phyloP scores from a whole-genome alignment of 75 land plant genomes.

The Picea glauca region DNA sequence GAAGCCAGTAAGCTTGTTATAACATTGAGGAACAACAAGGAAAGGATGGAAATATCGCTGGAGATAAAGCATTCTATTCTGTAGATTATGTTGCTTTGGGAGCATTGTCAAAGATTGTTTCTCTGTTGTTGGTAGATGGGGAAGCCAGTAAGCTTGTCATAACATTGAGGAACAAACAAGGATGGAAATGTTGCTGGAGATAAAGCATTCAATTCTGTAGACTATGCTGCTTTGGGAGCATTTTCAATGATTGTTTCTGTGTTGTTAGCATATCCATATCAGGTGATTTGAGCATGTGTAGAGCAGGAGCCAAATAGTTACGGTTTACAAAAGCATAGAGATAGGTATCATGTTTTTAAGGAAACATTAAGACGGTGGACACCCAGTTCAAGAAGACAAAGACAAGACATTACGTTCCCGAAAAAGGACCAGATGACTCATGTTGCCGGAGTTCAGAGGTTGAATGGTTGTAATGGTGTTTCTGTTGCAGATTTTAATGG shows the following conservation, averaged over 20 bases:
- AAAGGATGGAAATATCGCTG: constrained; percentile 8
- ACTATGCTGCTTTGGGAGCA: constrained; percentile 82
- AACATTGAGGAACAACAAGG: constrained; percentile 17
- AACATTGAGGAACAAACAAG: constrained; percentile 20
- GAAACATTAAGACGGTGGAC: no score
- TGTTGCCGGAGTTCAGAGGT: no score
- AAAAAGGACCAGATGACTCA: no score
- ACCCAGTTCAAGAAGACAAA: no score
- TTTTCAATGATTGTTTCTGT: constrained; percentile 81
- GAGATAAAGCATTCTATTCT: constrained; percentile 47
- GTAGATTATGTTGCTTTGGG: constrained; percentile 80
- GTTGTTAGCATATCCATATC: constrained; percentile 69
- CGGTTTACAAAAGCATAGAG: no score
- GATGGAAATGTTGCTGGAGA: constrained; percentile 12
- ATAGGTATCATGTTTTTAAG: no score
- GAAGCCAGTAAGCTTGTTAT: constrained; percentile 67
- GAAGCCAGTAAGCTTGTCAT: constrained; percentile 66
- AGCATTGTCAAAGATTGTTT: constrained; percentile 79
- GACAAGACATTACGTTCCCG: no score
- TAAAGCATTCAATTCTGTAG: constrained; percentile 53
- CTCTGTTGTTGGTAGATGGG: constrained; percentile 60
- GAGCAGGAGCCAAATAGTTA: no score
- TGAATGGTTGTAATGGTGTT: no score
- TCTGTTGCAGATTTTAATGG: no score
- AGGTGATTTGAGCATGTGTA: no score